Base-by-base conservation (phyloP, 2,329 filamentous ascomycete species). In the Colletotrichum horii region DNA sequence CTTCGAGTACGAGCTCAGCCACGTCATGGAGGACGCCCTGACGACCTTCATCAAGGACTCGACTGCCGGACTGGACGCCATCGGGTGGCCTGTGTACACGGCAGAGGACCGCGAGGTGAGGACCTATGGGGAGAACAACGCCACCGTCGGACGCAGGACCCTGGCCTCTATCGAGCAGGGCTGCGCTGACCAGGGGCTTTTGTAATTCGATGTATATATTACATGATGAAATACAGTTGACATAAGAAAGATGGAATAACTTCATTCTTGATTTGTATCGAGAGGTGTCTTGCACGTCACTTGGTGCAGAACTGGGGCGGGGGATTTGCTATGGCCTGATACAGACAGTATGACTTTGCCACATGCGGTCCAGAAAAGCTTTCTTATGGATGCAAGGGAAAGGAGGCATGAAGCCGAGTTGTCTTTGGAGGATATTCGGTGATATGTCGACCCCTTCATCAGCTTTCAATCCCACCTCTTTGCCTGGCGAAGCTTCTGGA, bases 1-100 rank as follows among this genome's bases (percentile, higher is more conserved):
- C 2, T 74, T 77, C 43, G 75, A 77, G 62, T 77, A 77, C 64
- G 75, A 69, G 34, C 65, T 74, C 8, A 77, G 75, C 56, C 72
- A 69, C 75, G n/a, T 52, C 9, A 77, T 76, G 75, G 61, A 76
- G 67, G 75, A 77, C 58, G 72, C 72, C 16, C 75, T 70, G 36
- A 43, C 34, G 15, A 43, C 72, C 24, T 76, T 72, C 16, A 69
- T 76, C 58, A 66, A 69, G 64, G 70, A 76, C 70, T 73, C 74
- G 15, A 66, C 65, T 3, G 65, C 38, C 16, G 74, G 74, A 3
- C 28, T 76, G 8, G 74, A 74, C 14, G 74, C 70, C 28, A 60
- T 76, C 19, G 62, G 62, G 4, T 76, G 74, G 74, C 70, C 74
- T 12, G 65, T 26, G 6, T 76, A 74, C 64, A 74, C 74, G 32